Conservation (phyloP, 495 filamentous ascomycete species). For the Amniculicola lignicola region DNA sequence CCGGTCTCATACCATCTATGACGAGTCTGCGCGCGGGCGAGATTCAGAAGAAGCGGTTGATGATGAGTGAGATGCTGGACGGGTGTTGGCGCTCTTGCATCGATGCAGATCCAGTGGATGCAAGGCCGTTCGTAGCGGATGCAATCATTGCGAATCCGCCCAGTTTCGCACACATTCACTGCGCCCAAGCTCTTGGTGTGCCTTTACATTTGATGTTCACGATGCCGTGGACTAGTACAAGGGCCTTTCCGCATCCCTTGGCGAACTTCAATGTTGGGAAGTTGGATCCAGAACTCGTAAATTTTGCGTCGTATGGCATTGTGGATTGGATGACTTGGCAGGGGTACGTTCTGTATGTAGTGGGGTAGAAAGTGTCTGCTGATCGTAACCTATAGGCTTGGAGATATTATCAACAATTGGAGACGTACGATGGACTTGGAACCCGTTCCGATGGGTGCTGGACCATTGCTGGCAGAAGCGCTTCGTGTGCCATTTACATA, state of each 20-base stretch:
- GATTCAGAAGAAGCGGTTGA: slow-evolving; percentile 56
- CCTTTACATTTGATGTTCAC: slow-evolving; percentile 96
- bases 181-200: slow-evolving; percentile 84
- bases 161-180: slow-evolving; percentile 95
- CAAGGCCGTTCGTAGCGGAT: slow-evolving; percentile 45
- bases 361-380: too few species aligned
- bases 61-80: slow-evolving; percentile 79
- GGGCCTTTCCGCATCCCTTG: slow-evolving; percentile 94
- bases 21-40: slow-evolving; percentile 63
- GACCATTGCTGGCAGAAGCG: slow-evolving; percentile 37
- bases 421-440: slow-evolving; percentile 52
- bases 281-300: slow-evolving; percentile 73
- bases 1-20: slow-evolving; percentile 89
- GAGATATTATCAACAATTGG: slow-evolving; percentile 90
- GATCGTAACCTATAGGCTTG: too few species aligned
- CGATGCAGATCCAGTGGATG: slow-evolving; percentile 54
- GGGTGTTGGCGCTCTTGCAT: slow-evolving; percentile 74
- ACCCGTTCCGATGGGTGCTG: not conserved
- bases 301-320: slow-evolving; percentile 92
- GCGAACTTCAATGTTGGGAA: slow-evolving; percentile 85
- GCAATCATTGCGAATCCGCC: slow-evolving; percentile 87
- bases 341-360: too few species aligned
- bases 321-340: slow-evolving; percentile 97
- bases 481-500: slow-evolving; percentile 70
- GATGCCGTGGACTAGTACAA: slow-evolving; percentile 94